Evolutionary conservation across 2,329 filamentous ascomycete genomes (phyloP).

Genomic region (Stagonosporopsis tanaceti): DNA sequence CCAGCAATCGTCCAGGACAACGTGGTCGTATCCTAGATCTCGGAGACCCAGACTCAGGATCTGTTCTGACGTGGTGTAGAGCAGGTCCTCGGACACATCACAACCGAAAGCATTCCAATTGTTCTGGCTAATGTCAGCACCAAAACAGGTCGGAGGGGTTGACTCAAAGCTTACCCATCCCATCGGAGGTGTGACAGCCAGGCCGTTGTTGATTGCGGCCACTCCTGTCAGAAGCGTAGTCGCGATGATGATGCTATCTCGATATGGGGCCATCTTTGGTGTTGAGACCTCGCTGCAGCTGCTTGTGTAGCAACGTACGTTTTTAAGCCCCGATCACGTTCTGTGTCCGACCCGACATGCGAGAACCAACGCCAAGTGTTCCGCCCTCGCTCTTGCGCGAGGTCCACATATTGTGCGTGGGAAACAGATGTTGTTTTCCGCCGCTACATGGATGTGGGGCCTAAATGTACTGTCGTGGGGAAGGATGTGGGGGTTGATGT

Average conservation of each 20-base stretch:
- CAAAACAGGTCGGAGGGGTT: not conserved
- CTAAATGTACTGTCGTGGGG: conserved; percentile 6
- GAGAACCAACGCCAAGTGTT: conserved; percentile 18
- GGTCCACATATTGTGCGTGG: conserved; percentile 18
- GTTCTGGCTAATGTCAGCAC: conserved; percentile 23
- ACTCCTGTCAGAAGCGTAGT: conserved; percentile 25
- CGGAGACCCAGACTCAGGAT: conserved; percentile 37
- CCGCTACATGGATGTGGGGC: conserved; percentile 26
- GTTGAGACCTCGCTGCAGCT: not conserved
- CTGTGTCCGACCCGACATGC: conserved; percentile 10
- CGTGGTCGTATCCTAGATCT: conserved; percentile 53
- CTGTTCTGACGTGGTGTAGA: conserved; percentile 37
- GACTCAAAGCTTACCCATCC: conserved; percentile 26
- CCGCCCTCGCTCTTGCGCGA: conserved; percentile 4
- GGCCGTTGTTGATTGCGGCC: conserved; percentile 35
- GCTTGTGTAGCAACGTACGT: conserved; percentile 5
- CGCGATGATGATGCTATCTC: conserved; percentile 20
- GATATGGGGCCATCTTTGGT: conserved; percentile 20
- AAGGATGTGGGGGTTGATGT: conserved; percentile 6
- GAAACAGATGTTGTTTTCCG: conserved; percentile 29
- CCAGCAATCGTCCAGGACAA: conserved; percentile 70
- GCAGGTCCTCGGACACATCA: conserved; percentile 37
- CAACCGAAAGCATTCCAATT: conserved; percentile 40
- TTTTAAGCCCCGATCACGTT: conserved; percentile 6
- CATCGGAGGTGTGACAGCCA: conserved; percentile 35